These are phyloP conservation scores for Cornus kousa DNA, from an alignment of 148 eudicot genomes.

Conservation along the genomic window DNA sequence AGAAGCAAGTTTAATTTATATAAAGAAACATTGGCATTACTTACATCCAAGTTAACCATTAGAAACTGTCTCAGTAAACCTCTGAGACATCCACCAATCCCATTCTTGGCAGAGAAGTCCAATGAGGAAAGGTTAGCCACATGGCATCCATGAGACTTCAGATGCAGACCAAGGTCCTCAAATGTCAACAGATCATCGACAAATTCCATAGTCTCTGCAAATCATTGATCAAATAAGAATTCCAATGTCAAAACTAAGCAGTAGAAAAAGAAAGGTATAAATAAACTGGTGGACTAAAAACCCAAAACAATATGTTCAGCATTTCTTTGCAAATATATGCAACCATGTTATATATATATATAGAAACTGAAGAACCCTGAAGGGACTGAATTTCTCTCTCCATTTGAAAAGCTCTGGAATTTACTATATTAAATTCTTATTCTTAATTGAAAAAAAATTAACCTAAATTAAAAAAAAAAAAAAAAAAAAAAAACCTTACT, in stretches of 20 bases:
- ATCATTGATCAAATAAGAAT: constrained; percentile 2
- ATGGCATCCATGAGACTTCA: constrained; percentile 67
- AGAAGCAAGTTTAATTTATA: background rate
- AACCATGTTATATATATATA: too few species aligned
- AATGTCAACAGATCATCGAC: constrained; percentile 88
- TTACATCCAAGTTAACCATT: constrained; percentile 59
- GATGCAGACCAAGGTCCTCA: constrained; percentile 71
- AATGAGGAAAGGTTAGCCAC: constrained; percentile 85
- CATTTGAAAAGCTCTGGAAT: background rate
- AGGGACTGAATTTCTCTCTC: background rate
- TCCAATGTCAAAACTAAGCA: background rate
- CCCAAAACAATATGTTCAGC: background rate
- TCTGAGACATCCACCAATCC: constrained; percentile 79
- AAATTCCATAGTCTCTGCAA: constrained; percentile 81
- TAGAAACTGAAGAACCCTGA: too few species aligned
- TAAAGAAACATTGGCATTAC: constrained; percentile 16
- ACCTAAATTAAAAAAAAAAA: too few species aligned
- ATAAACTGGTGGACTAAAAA: background rate
- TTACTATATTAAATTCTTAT: background rate
- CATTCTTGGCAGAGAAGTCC: constrained; percentile 75
- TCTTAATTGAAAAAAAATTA: background rate
- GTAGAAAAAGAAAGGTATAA: background rate
- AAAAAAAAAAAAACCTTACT: constrained; percentile 60
- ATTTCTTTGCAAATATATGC: background rate
- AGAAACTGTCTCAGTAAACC: constrained; percentile 61